Evolutionary conservation across 257 asterid genomes (phyloP).

Genomic region (Parsonsia alboflavescens): DNA sequence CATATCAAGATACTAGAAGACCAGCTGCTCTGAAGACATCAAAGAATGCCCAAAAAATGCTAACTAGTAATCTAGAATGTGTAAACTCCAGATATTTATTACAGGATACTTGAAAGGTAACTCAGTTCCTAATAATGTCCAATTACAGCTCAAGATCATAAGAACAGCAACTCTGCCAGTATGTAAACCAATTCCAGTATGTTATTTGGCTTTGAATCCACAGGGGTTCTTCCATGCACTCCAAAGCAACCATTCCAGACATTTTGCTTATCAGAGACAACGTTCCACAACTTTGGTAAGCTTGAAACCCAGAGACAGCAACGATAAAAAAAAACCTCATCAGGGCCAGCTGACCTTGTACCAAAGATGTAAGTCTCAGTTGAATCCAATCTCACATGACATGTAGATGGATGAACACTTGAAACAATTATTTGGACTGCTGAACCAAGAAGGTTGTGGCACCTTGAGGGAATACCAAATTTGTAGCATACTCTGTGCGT

Average conservation of each 20-base stretch:
- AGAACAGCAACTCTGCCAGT: background rate
- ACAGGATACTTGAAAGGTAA: background rate
- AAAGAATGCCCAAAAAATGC: background rate
- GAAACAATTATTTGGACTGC: conserved; percentile 12
- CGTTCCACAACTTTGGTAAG: background rate
- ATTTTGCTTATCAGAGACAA: background rate
- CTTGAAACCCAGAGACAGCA: background rate
- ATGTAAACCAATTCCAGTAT: conserved; percentile 3
- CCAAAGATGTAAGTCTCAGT: conserved; percentile 8
- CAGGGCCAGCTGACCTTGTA: conserved; percentile 23
- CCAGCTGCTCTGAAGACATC: background rate
- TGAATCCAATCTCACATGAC: conserved; percentile 12
- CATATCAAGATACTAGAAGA: background rate
- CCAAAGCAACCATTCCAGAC: background rate
- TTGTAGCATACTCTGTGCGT: background rate
- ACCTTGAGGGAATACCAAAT: conserved; percentile 10
- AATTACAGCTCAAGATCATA: background rate
- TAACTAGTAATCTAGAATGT: background rate
- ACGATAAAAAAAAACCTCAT: background rate
- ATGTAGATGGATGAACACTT: background rate
- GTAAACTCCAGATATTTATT: background rate
- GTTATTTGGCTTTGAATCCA: background rate
- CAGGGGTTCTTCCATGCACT: background rate
- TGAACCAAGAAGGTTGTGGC: conserved; percentile 9
- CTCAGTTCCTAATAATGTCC: background rate